Percentiles rank a stretch among this genome's conserved stretches.
These are phyloP conservation scores for Cryptococcus floricola DNA, from an alignment of 1,284 basidiomycete genomes.

Conservation along the genomic window DNA sequence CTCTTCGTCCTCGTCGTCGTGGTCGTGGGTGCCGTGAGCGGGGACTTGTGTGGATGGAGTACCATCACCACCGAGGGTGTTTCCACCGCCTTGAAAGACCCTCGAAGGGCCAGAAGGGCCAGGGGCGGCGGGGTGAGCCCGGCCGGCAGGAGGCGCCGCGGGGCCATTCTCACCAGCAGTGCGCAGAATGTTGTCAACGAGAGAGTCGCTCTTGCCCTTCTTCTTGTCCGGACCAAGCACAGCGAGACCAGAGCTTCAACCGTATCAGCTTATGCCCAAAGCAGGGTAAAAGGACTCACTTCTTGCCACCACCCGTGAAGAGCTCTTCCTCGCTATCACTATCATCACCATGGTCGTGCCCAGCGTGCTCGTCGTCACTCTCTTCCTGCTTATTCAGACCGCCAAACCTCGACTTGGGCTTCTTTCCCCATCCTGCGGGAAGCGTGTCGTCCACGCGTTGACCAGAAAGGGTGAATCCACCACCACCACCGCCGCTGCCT, in stretches of 20 bases:
- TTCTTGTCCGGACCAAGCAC: slow-evolving; percentile 73
- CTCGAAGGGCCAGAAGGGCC: slow-evolving; percentile 29
- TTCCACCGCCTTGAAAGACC: slow-evolving; percentile 65
- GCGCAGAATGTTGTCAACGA: slow-evolving; percentile 76
- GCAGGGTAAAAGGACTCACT: slow-evolving; percentile 51
- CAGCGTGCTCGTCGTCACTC: slow-evolving; percentile 17
- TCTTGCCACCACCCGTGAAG: slow-evolving; percentile 75
- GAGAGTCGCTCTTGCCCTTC: slow-evolving; percentile 38
- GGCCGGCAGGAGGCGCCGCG: slow-evolving; percentile 38
- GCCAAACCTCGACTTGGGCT: slow-evolving; percentile 20
- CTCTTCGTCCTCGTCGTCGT: too few species aligned
- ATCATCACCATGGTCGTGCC: slow-evolving; percentile 27
- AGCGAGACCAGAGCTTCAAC: slow-evolving; percentile 67
- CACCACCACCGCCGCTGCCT: slow-evolving; percentile 10
- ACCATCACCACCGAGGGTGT: slow-evolving; percentile 83
- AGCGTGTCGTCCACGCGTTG: slow-evolving; percentile 24
- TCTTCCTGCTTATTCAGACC: slow-evolving; percentile 23
- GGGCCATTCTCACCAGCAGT: slow-evolving; percentile 59
- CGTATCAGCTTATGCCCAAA: slow-evolving; percentile 2
- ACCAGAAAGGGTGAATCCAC: slow-evolving; percentile 32
- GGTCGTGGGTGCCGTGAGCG: slow-evolving; percentile 53
- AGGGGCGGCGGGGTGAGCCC: slow-evolving; percentile 13
- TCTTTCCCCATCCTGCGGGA: slow-evolving; percentile 41
- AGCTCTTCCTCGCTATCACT: slow-evolving; percentile 43
- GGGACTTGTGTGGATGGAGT: slow-evolving; percentile 66